Conservation (phyloP, 176 grass and related monocot genomes). For the Oryza longistaminata region DNA sequence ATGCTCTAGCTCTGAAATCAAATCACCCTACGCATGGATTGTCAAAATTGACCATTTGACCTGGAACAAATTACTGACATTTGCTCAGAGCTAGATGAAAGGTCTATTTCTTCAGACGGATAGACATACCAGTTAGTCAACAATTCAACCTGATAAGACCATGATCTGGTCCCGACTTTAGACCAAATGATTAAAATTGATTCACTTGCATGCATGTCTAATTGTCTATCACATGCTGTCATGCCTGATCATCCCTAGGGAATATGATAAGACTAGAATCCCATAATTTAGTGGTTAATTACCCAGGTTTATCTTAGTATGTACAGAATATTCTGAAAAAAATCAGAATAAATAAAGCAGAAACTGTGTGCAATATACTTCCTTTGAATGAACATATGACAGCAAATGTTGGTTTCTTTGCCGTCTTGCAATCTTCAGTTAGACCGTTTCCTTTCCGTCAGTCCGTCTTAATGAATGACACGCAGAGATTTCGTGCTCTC, state of each 20-base stretch:
- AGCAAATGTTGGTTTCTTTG: neutral
- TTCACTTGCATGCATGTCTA: neutral
- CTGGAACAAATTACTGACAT: neutral
- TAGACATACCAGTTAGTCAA: neutral
- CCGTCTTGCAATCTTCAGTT: neutral
- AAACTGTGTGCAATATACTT: neutral
- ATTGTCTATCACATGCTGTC: neutral
- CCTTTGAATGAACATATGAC: neutral
- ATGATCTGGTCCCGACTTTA: slow-evolving; percentile 16
- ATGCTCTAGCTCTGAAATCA: neutral
- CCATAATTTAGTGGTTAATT: neutral
- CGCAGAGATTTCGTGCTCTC: neutral
- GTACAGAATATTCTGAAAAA: neutral
- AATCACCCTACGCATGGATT: neutral
- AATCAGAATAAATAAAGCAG: neutral
- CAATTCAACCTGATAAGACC: neutral
- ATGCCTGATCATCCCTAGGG: neutral
- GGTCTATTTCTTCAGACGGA: neutral
- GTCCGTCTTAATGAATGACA: neutral
- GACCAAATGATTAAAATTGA: neutral
- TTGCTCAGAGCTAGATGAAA: neutral
- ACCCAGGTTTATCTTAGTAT: neutral
- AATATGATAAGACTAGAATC: neutral
- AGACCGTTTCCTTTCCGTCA: neutral
- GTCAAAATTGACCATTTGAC: slow-evolving; percentile 1